Evolutionary conservation across 257 asterid species (phyloP).

Genomic region (Solanum pimpinellifolium): DNA sequence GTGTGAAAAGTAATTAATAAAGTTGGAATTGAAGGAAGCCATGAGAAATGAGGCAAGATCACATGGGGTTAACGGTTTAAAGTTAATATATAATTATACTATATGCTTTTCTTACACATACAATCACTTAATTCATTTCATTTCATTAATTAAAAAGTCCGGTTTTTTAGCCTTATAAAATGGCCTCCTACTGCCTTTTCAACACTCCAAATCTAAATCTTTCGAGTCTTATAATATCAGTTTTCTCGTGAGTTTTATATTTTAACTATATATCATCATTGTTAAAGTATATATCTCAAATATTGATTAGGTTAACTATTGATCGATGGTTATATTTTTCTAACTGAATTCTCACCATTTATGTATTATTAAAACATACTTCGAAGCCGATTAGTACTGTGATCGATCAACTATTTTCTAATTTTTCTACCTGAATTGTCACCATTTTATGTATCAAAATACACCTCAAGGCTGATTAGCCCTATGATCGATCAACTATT

Average conservation of each 20-base stretch:
- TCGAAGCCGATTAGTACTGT: too few relatives aligned
- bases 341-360: too few relatives aligned
- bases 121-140: conserved; percentile 6
- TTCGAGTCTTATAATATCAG: neutral
- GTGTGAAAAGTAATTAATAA: conserved; percentile 20
- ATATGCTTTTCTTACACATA: conserved; percentile 17
- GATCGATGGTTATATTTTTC: too few relatives aligned
- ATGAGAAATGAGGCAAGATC: conserved; percentile 54
- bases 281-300: too few relatives aligned
- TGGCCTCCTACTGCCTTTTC: conserved; percentile 31
- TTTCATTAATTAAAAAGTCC: conserved; percentile 21
- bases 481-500: too few relatives aligned
- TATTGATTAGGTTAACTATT: too few relatives aligned
- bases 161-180: conserved; percentile 34
- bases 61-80: conserved; percentile 57
- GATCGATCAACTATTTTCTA: too few relatives aligned
- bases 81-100: conserved; percentile 1
- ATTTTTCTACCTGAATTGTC: too few relatives aligned
- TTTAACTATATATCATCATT: neutral
- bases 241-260: neutral
- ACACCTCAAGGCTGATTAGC: too few relatives aligned
- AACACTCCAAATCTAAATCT: conserved; percentile 7
- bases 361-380: too few relatives aligned
- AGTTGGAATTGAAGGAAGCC: conserved; percentile 34
- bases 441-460: too few relatives aligned